These are phyloP conservation scores for Jasminum sambac DNA, from an alignment of 257 asterid species.

Conservation along the genomic window DNA sequence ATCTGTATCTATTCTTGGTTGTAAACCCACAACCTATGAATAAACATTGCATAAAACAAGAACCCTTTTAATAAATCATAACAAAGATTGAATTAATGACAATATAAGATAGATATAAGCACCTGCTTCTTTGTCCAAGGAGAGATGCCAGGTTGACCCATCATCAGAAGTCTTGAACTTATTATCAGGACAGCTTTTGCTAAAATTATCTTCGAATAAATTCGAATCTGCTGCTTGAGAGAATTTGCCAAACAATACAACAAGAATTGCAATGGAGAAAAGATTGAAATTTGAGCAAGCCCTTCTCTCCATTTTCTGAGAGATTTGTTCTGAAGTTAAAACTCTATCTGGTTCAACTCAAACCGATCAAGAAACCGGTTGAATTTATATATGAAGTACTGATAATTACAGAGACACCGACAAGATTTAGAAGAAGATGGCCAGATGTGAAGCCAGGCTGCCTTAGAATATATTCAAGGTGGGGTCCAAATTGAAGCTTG, in stretches of 20 bases:
- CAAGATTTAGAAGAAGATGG: conserved; percentile 21
- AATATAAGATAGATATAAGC: not conserved
- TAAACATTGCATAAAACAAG: not conserved
- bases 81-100: not conserved
- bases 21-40: conserved; percentile 77
- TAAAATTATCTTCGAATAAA: conserved; percentile 65
- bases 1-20: conserved; percentile 79
- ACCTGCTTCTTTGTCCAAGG: conserved; percentile 77
- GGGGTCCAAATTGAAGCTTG: conserved; percentile 46
- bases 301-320: conserved; percentile 45
- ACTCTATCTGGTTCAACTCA: not conserved
- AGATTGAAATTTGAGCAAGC: conserved; percentile 31
- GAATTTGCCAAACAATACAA: conserved; percentile 25
- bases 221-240: conserved; percentile 36
- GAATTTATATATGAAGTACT: not conserved
- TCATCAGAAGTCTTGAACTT: conserved; percentile 85
- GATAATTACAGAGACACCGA: conserved; percentile 19
- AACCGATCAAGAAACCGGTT: not conserved
- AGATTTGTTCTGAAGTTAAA: conserved; percentile 22
- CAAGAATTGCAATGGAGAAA: conserved; percentile 32
- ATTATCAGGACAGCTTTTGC: conserved; percentile 70
- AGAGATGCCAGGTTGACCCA: conserved; percentile 89
- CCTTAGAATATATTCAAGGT: conserved; percentile 20
- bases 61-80: not conserved
- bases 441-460: conserved; percentile 42